Base-by-base conservation (phyloP, 192 early-diverging fungal species). In the Coemansia sp. region DNA sequence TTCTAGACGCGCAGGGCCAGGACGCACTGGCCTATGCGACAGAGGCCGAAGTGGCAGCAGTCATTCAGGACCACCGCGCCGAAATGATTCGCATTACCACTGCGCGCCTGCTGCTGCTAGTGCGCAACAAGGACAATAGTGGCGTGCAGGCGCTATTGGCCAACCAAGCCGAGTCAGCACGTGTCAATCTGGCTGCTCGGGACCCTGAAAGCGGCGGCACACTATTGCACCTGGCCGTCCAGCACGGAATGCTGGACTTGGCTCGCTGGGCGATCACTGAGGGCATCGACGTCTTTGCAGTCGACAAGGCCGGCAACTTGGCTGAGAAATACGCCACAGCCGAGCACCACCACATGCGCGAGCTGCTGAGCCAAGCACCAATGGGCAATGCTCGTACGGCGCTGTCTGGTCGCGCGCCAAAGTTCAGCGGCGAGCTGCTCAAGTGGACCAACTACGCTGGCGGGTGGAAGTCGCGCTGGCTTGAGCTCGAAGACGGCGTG, bases 391-490 rank as follows among this genome's bases (percentile, higher is more conserved):
- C 83, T 27, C 77, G 84, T 39, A 71, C 86, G 29, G 79, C 83
- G 1, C 79, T 85, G 1, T 77, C 84, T 22, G 90, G 86, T 20
- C 78, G 80, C 31, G 81, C 90, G 32, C 91, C 91, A 10, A 80
- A 79, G 48, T 61, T 79, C 56, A 76, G 74, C 41, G 77, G 77
- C 62, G 62, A 70, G 38, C 85, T 95, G 51, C 72, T 86, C 75
- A 95, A 95, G 72, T 95, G 92, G 92, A 92, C 90, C 62, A 95
- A 95, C 82, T 93, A 92, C 75, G 88, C 91, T 11, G 74, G 85
- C 48, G 92, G 94, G 44, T 95, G 91, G 84, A 89, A 91, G 67
- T 72, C 83, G 42, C 82, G 92, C 36, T 94, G 91, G 86, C 94
- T 94, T 72, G 91, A 91, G 9, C 84, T 95, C 1, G 91, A 93